These are phyloP conservation scores for Hypoxylon sp. DNA, from an alignment of 2,329 filamentous ascomycete genomes.

Conservation along the genomic window DNA sequence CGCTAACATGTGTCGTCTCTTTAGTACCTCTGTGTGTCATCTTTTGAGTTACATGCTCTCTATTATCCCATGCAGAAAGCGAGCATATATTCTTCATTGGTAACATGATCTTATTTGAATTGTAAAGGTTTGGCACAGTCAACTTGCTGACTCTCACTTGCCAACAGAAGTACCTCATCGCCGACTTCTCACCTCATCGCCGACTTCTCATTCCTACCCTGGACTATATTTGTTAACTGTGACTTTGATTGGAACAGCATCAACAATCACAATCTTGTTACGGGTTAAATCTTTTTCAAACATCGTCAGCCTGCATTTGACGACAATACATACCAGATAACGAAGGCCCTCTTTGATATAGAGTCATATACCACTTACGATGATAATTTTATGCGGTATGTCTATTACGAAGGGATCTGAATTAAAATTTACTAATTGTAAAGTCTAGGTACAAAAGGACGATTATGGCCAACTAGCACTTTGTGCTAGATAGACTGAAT, in stretches of 20 bases:
- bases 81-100: background rate
- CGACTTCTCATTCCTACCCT: background rate
- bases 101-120: background rate
- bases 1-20: background rate
- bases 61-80: background rate
- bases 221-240: no score
- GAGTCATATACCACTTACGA: background rate
- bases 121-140: background rate
- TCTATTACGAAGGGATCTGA: background rate
- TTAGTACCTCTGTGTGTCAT: background rate
- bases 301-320: background rate
- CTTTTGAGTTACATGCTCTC: background rate
- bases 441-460: slow-evolving; percentile 47
- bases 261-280: background rate
- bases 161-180: background rate
- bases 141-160: background rate
- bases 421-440: slow-evolving; percentile 16
- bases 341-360: background rate
- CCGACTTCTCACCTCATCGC: background rate
- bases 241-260: no score
- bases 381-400: background rate
- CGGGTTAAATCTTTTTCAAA: background rate
- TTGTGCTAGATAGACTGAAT: slow-evolving; percentile 46
- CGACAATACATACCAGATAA: background rate
- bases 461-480: slow-evolving; percentile 39